Evolutionary conservation across 2,329 filamentous ascomycete species (phyloP), one percentile per base, ranked within the genome.

Genomic region (Furcasterigmium furcatum): DNA sequence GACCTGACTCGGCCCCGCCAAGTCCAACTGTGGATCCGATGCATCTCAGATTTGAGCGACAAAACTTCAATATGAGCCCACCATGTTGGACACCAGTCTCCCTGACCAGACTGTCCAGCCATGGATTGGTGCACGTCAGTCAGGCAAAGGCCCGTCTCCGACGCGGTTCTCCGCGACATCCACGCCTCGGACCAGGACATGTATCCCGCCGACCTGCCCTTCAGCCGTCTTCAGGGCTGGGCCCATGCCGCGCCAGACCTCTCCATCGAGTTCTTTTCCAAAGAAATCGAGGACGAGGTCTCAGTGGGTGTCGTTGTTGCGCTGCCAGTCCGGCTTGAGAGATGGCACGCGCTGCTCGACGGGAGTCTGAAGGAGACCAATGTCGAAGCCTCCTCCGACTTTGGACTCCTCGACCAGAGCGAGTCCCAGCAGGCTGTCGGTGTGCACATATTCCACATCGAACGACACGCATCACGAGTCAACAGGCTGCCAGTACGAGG

Each of bases 361-460:
- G 64, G 64, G 1, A 48, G 48, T 36, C 12, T 65, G 12, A 63
- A 60, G 43, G 63, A 63, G 50, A 40, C 49, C 10, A 55, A 57
- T 14, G 46, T 61, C 27, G 60, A 60, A 16, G 32, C 32, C n/a
- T 14, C 44, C 57, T 1, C 46, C 19, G n/a, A 38, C 39, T 36
- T 36, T 19, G 34, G 30, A 12, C 3, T 60, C 58, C 58, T 64
- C 38, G 50, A 55, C n/a, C 25, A 44, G 6, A 49, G 35, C 12
- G 40, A 22, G 25, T 46, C 16, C 25, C 14, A 29, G 18, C 41
- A 32, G 3, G 54, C 51, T 25, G 55, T 65, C 8, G 63, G 63
- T 5, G 42, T 67, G 40, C 64, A 67, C 51, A 54, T 67, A 5
- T 67, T 64, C 50, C 64, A 67, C 43, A 53, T 67, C 46, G 63